Evolutionary conservation across 1,139 yeast species (phyloP), one percentile per base, ranked within the genome.

Genomic region (Kluyveromyces sp.): DNA sequence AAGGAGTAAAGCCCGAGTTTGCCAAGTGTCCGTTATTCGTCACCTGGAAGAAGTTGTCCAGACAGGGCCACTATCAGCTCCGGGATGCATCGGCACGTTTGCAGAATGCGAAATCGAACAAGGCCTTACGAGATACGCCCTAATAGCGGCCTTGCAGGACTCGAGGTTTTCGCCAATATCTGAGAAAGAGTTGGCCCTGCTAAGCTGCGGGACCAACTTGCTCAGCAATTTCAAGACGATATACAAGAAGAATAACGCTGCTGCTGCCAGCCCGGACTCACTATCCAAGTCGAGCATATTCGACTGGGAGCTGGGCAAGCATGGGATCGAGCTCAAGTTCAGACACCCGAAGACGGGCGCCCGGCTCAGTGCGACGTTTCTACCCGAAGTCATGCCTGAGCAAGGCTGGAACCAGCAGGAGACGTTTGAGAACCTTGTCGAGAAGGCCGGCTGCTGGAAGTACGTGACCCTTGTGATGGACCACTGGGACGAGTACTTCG

Each of bases 61-160:
- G 21, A 15, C 49, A 47, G 21, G 55, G 49, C 2, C 60, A 58
- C 0, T 65, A 72, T 46, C 68, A 71, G 21, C 69, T 92, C 43
- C 72, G 97, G 45, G 98, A 0, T 92, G 98, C 60, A 92, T 92
- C 48, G 98, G 98, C 1, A 90, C 96, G 0, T 90, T 92, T 61
- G 58, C 69, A 2, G 63, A 67, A 15, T 47, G 67, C 43, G 68
- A 71, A 0, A 58, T 86, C 7, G 80, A 74, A 29, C 48, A 60
- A 1, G 96, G 95, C 0, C 74, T 89, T 2, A 61, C 67, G 28
- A 70, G 74, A 42, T 92, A 82, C 59, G 73, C 96, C 0, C 47
- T 82, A 30, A 72, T 77, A 28, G 81, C 96, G 1, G 88, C 95
- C 0, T 66, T 88, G 4, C 76, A 85, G 46, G 98, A 92, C 59